Conservation (phyloP, 192 early-diverging fungal species). For the Neocallimastix lanati region DNA sequence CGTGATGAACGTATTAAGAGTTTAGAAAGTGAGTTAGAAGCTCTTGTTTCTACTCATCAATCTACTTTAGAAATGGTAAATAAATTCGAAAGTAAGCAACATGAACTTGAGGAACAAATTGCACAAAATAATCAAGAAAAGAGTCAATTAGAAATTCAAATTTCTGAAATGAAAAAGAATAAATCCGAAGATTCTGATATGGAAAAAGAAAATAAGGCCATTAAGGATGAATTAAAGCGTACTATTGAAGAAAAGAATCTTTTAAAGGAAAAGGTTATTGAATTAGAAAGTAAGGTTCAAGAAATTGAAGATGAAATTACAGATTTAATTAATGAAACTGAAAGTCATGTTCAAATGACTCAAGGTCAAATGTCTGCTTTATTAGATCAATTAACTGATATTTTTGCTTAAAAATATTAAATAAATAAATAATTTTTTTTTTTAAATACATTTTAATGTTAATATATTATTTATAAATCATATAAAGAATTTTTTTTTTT, state of each 20-base stretch:
- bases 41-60: background rate
- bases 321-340: background rate
- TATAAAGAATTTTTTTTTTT: no score
- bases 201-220: background rate
- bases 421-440: background rate
- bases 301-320: background rate
- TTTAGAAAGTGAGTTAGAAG: background rate
- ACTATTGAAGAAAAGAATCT: background rate
- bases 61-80: background rate
- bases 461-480: no score
- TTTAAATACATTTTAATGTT: no score
- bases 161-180: background rate
- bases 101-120: background rate
- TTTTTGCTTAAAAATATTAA: background rate
- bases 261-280: background rate
- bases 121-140: background rate
- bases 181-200: background rate
- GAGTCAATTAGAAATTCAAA: background rate
- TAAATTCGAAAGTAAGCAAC: background rate
- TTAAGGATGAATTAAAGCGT: background rate
- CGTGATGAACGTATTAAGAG: background rate
- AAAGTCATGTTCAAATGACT: background rate
- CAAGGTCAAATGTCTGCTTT: background rate
- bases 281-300: background rate
- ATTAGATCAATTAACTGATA: background rate